These are phyloP conservation scores for Globisporangium ultimum DNA, from an alignment of 352 stramenopile species.

Conservation along the genomic window DNA sequence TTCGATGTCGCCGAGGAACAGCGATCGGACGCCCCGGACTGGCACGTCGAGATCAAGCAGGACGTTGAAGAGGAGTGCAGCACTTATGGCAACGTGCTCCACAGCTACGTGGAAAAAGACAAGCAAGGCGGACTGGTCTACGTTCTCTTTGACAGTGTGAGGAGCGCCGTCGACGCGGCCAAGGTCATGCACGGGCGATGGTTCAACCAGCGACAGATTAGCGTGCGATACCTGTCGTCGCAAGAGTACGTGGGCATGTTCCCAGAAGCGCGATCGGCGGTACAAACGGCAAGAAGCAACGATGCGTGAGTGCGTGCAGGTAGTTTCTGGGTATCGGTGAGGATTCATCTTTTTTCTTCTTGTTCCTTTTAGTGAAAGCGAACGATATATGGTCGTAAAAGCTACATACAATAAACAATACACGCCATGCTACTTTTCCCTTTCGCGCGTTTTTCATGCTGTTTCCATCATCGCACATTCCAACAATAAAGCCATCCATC, in stretches of 20 bases:
- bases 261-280: slow-evolving; percentile 64
- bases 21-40: slow-evolving; percentile 65
- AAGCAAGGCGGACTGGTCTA: slow-evolving; percentile 86
- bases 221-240: slow-evolving; percentile 79
- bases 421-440: neutral
- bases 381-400: no score
- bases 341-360: no score
- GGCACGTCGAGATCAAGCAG: slow-evolving; percentile 85
- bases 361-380: no score
- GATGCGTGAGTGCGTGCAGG: slow-evolving; percentile 10
- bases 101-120: slow-evolving; percentile 83
- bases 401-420: slow-evolving; percentile 9
- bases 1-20: slow-evolving; percentile 84
- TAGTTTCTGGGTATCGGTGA: no score
- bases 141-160: slow-evolving; percentile 71
- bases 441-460: neutral
- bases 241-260: slow-evolving; percentile 91
- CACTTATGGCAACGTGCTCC: slow-evolving; percentile 65
- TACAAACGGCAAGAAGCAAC: slow-evolving; percentile 49
- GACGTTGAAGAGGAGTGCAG: slow-evolving; percentile 84
- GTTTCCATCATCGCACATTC: neutral
- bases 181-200: slow-evolving; percentile 84
- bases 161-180: slow-evolving; percentile 52
- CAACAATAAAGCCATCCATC: neutral
- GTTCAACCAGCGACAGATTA: slow-evolving; percentile 91